Base-by-base conservation (phyloP, 352 stramenopile species). In the Pythium oligandrum region DNA sequence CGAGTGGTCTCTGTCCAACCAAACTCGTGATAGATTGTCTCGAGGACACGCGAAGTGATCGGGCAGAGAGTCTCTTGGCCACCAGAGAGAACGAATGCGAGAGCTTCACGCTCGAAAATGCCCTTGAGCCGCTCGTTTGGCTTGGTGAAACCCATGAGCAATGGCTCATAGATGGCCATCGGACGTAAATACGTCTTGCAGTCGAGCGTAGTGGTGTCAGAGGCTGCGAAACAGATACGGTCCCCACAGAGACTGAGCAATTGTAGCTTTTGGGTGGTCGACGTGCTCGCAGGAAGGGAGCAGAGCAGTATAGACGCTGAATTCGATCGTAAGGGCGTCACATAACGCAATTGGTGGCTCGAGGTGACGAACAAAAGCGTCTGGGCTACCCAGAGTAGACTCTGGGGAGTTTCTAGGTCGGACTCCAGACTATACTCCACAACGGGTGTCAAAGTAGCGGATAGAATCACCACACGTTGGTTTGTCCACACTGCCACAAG, bases 341-440 rank as follows among this genome's bases (percentile, higher is more conserved):
- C 30, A 17, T 84, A 85, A 36, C 76, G 68, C 7, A 93, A 26
- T 44, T 86, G 77, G 9, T 68, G 55, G 38, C 56, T 53, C 4
- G 55, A 55, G 7, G 83, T 88, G n/a, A 64, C 67, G 50, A 86
- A 75, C 30, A 87, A 42, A 31, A 93, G 56, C 33, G 80, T 75
- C 39, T 89, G 78, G 2, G 65, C 79, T 36, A 93, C 59, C 83
- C 83, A 93, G 2, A 93, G 45, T 37, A 84, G 44, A 56, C 71
- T 86, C 40, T 79, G 64, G 0, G 78, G 75, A 7, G 55, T 57
- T 2, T 62, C 44, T 4, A 88, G 60, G 32, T 86, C 71, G 4
- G 8, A 36, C 3, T 47, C 44, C 12, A 79, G 60, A 32, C 73
- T 46, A 38, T 82, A 86, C 31, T 58, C 17, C 17, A 26, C 17